Percentiles rank a stretch among this genome's conserved stretches.
These are phyloP conservation scores for Massarina eburnea DNA, from an alignment of 2,329 filamentous ascomycete species.

Conservation along the genomic window DNA sequence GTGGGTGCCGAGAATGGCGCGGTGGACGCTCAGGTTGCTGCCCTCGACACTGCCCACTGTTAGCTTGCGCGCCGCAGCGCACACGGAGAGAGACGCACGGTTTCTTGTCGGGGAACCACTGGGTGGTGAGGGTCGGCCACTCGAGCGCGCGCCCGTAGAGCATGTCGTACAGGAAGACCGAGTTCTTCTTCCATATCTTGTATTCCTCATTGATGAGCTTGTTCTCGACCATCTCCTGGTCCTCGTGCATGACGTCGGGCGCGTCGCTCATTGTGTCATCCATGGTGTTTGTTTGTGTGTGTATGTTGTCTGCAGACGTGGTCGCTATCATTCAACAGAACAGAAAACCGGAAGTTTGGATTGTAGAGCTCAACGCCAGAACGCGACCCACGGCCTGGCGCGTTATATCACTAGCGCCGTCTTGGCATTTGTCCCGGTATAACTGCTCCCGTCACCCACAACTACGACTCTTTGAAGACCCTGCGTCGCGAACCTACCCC, in stretches of 20 bases:
- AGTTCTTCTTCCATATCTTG: constrained; percentile 99
- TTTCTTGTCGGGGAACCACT: constrained; percentile 86
- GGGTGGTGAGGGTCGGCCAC: constrained; percentile 95
- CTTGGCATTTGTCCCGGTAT: neutral
- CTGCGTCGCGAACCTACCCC: constrained; percentile 41
- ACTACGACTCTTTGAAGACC: constrained; percentile 41
- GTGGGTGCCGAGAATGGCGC: constrained; percentile 90
- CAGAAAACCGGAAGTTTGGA: neutral
- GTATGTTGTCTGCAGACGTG: neutral
- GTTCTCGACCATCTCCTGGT: constrained; percentile 72
- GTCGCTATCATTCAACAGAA: neutral
- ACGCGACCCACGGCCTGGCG: neutral
- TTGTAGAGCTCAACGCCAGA: constrained; percentile 5
- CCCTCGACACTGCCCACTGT: constrained; percentile 56
- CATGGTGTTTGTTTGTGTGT: constrained; percentile 21
- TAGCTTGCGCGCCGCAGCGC: constrained; percentile 39
- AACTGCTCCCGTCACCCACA: neutral
- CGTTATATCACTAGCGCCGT: neutral
- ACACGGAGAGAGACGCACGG: constrained; percentile 16
- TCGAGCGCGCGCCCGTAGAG: constrained; percentile 91
- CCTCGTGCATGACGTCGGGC: constrained; percentile 57
- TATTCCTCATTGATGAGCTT: constrained; percentile 98
- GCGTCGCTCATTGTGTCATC: constrained; percentile 46
- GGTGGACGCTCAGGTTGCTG: constrained; percentile 84
- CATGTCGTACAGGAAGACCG: constrained; percentile 97